Conservation (phyloP, 176 grass and related monocot genomes). For the Sorghum bicolor region Sorghum_bicolor_NCBIv3 NC_012870.2:71966001-71966500, state of each 20-base stretch:
- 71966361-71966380: neutral
- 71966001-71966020: neutral
- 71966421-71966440: too few species aligned
- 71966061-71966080: constrained; percentile 64
- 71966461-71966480: too few species aligned
- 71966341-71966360: neutral
- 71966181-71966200: constrained; percentile 68
- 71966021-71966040: constrained; percentile 62
- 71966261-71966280: neutral
- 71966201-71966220: constrained; percentile 95
- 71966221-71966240: constrained; percentile 83
- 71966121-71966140: constrained; percentile 73
- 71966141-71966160: constrained; percentile 74
- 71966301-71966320: neutral
- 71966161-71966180: constrained; percentile 65
- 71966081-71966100: constrained; percentile 80
- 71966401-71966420: too few species aligned
- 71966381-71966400: too few species aligned
- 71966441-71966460: too few species aligned
- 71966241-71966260: neutral
- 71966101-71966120: constrained; percentile 65
- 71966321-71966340: neutral
- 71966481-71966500: neutral
- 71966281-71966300: neutral
- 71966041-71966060: constrained; percentile 82